Evolutionary conservation across 768 basidiomycete species (phyloP), one percentile per base, ranked within the genome.

Genomic region (Daedaleopsis sinensis): DNA sequence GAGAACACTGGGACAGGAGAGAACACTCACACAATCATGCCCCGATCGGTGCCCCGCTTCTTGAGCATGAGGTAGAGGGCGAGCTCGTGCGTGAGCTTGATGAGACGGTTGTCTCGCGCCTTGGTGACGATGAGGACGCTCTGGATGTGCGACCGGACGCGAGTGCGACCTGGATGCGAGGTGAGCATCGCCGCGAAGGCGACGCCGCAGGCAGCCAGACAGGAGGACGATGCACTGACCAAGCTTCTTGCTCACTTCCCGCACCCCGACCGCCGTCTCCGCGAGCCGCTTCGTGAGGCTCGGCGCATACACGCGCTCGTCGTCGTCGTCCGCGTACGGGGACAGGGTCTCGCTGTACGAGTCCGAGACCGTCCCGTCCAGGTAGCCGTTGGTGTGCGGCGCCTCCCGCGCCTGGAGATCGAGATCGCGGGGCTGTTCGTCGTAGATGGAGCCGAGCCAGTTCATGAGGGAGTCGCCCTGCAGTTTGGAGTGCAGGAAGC

Each of bases 171-270:
- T 98, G 69, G 49, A 56, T 51, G 60, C 23, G 59, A n/a, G 27
- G 53, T 64, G 52, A 64, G 63, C 63, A 57, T 52, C 59, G 58
- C 59, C 55, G 59, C 58, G 55, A 58, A 48, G 54, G 52, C 63
- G 36, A 23, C 51, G 46, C 46, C 55, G 56, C 53, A 59, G 59
- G 60, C 27, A 32, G 27, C 62, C 52, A 43, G 52, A 46, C 52
- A 52, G 55, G 38, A 52, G 55, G 38, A 52, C 56, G 46, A 51
- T 32, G 64, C 32, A 77, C 82, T 70, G 67, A 94, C 96, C 97
- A 18, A 99, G 88, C 74, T 96, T 93, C 75, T 96, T 96, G 85
- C 94, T 96, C 94, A 98, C 96, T 77, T 99, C 97, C 51, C 97
- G 84, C 12, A 99, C 97, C 42, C 94, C 91, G 13, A 94, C 93